Conservation (phyloP, 2,329 filamentous ascomycete species). For the Blastomyces emzantsi region DNA sequence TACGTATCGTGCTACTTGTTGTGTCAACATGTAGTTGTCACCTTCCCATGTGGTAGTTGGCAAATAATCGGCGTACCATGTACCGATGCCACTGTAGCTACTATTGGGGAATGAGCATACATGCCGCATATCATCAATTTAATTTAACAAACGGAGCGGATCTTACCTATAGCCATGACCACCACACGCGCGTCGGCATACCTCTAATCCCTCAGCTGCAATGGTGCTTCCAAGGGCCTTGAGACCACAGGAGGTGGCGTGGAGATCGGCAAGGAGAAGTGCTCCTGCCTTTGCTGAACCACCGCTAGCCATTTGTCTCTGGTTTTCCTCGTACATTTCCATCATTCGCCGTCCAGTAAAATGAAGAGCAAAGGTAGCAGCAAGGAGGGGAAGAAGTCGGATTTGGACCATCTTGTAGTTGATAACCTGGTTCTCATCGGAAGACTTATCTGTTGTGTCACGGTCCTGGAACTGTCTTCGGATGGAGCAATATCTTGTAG, state of each 20-base stretch:
- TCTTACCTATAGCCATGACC: slow-evolving; percentile 53
- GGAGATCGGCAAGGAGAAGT: slow-evolving; percentile 62
- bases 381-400: slow-evolving; percentile 61
- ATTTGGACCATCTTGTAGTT: slow-evolving; percentile 78
- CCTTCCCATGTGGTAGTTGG: slow-evolving; percentile 66
- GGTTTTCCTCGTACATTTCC: slow-evolving; percentile 61
- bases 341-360: slow-evolving; percentile 73
- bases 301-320: slow-evolving; percentile 53
- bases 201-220: slow-evolving; percentile 64
- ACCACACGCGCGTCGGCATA: slow-evolving; percentile 65
- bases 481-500: slow-evolving; percentile 63
- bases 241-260: slow-evolving; percentile 66
- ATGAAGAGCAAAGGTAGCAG: slow-evolving; percentile 67
- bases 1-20: slow-evolving; percentile 66
- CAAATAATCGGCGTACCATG: slow-evolving; percentile 66
- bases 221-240: slow-evolving; percentile 65
- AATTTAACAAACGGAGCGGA: background rate
- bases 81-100: slow-evolving; percentile 65
- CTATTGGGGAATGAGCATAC: slow-evolving; percentile 37
- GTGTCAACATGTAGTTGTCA: slow-evolving; percentile 75
- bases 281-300: slow-evolving; percentile 54
- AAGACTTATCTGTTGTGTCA: slow-evolving; percentile 50
- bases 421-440: slow-evolving; percentile 63
- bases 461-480: slow-evolving; percentile 70
- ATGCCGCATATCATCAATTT: background rate